Conservation (phyloP, 192 early-diverging fungal genomes). For the Umbelopsis sp. region DNA sequence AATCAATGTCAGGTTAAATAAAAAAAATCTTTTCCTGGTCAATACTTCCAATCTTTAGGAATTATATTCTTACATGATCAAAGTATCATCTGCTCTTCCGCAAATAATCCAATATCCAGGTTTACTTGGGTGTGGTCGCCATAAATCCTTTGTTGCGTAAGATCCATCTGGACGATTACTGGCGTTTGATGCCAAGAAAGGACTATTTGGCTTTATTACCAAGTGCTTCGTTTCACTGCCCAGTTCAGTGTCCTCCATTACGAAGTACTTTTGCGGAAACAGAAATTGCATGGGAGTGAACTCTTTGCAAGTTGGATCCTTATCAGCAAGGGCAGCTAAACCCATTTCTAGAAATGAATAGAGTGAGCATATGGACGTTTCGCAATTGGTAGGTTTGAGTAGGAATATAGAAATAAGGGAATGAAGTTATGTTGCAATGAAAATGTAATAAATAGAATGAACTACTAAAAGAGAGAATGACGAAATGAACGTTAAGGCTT, state of each 20-base stretch:
- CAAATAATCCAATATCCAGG: slow-evolving; percentile 22
- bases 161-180: slow-evolving; percentile 23
- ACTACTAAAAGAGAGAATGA: too few species aligned
- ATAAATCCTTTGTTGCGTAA: slow-evolving; percentile 33
- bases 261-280: neutral
- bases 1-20: neutral
- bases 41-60: neutral
- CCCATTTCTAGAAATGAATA: slow-evolving; percentile 16
- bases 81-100: slow-evolving; percentile 29
- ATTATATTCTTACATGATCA: slow-evolving; percentile 15
- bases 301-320: neutral
- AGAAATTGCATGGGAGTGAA: neutral
- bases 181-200: slow-evolving; percentile 16
- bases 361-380: too few species aligned
- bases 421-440: neutral
- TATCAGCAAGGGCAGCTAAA: neutral
- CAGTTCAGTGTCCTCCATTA: neutral
- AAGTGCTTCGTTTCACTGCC: slow-evolving; percentile 14
- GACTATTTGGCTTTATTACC: neutral
- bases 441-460: neutral
- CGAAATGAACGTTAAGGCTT: neutral
- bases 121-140: neutral
- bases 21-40: neutral
- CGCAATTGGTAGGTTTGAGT: too few species aligned
- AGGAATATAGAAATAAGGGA: too few species aligned